Evolutionary conservation across 345 rosid genomes (phyloP).

Genomic region (Camelina hispida): DNA sequence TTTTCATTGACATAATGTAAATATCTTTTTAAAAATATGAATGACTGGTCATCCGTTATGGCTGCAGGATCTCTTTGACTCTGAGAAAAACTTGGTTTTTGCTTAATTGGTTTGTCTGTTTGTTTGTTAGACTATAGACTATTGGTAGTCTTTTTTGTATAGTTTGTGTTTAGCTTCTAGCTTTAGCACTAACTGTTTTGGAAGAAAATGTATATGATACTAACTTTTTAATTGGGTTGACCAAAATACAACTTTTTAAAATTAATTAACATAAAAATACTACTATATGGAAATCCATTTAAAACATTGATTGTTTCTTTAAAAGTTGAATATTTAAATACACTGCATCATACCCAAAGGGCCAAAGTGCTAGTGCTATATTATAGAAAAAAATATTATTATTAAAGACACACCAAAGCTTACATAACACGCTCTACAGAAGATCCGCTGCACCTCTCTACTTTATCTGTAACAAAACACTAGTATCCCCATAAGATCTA

Average conservation of each 20-base stretch:
- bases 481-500: neutral
- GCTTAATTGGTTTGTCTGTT: no score
- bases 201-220: neutral
- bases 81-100: no score
- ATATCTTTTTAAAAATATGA: no score
- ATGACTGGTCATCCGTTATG: no score
- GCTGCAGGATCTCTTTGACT: no score
- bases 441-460: constrained; percentile 12
- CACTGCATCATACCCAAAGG: neutral
- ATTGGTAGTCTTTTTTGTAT: no score
- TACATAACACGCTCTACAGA: constrained; percentile 42
- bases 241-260: neutral
- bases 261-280: neutral
- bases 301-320: neutral
- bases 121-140: no score
- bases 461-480: neutral
- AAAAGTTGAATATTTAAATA: neutral
- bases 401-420: constrained; percentile 32
- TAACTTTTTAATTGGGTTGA: neutral
- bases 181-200: no score
- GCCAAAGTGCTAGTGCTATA: neutral
- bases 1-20: no score
- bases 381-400: constrained; percentile 23
- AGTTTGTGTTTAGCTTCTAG: no score
- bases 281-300: constrained; percentile 15